A percentile compares a stretch with the other conserved stretches of the same genome.
Evolutionary conservation across 1,139 yeast species (phyloP).

Genomic region (Yamadazyma triangularis): DNA sequence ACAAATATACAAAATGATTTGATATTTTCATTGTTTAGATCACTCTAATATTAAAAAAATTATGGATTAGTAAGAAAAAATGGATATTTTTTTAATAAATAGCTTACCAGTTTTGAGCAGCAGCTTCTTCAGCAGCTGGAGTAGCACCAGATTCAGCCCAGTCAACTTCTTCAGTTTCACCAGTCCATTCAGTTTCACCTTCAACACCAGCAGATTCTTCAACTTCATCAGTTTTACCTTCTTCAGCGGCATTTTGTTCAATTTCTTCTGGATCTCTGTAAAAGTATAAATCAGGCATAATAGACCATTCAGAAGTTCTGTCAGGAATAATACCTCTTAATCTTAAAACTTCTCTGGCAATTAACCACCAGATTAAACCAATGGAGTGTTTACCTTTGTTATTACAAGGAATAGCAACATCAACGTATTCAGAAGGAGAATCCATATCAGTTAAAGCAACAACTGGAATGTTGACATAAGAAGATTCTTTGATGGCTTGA

Average conservation of each 20-base stretch:
- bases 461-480: slow-evolving; percentile 99
- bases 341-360: slow-evolving; percentile 99
- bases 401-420: slow-evolving; percentile 99
- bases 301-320: slow-evolving; percentile 97
- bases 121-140: slow-evolving; percentile 77
- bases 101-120: slow-evolving; percentile 52
- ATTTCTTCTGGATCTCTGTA: slow-evolving; percentile 99
- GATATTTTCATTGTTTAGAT: slow-evolving; percentile 2
- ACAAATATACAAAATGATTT: slow-evolving; percentile 18
- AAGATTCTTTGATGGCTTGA: slow-evolving; percentile 99
- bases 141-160: slow-evolving; percentile 63
- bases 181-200: slow-evolving; percentile 51
- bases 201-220: slow-evolving; percentile 43
- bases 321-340: slow-evolving; percentile 96
- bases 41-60: neutral
- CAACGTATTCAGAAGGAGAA: slow-evolving; percentile 98
- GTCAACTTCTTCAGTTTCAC: slow-evolving; percentile 60
- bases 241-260: slow-evolving; percentile 78
- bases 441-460: slow-evolving; percentile 98
- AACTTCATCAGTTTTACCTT: slow-evolving; percentile 52
- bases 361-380: slow-evolving; percentile 99
- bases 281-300: slow-evolving; percentile 99
- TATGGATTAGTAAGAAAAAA: neutral
- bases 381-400: slow-evolving; percentile 99
- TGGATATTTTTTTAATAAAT: slow-evolving; percentile 4